Conservation (phyloP, 140 eudicot species). For the Bidens hawaiensis region DNA sequence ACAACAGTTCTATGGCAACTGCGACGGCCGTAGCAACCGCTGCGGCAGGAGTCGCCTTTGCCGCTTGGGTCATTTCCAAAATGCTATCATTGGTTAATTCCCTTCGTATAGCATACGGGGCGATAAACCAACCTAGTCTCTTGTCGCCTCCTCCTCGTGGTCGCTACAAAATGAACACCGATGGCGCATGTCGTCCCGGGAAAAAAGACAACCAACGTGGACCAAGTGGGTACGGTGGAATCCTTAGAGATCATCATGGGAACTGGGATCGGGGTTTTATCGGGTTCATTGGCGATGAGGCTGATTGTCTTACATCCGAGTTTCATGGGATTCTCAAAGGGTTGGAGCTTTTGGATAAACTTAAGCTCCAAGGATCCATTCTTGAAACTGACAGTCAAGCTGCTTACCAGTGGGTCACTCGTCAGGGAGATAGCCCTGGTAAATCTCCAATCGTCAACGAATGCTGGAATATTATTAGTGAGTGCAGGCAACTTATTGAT, state of each 20-base stretch:
- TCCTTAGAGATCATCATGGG: conserved; percentile 4
- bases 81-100: not conserved
- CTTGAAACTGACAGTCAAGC: not conserved
- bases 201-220: not conserved
- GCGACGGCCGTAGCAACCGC: not conserved
- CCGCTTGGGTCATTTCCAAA: not conserved
- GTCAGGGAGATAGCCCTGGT: not conserved
- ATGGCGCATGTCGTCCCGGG: conserved; percentile 12
- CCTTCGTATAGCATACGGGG: not conserved
- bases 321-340: conserved; percentile 6
- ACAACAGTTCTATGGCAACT: not conserved
- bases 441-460: not conserved
- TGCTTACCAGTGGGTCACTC: not conserved
- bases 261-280: not conserved
- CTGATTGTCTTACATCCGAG: conserved; percentile 7
- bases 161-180: conserved; percentile 7
- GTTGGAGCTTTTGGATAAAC: not conserved
- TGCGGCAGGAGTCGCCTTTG: not conserved
- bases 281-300: not conserved
- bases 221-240: conserved; percentile 7
- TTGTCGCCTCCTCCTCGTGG: conserved; percentile 15
- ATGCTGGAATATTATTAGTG: not conserved
- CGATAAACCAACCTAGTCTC: not conserved
- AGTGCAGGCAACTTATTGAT: not conserved
- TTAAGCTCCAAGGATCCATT: not conserved